These are phyloP conservation scores for Fragaria vesca DNA, from an alignment of 306 rosid genomes.

Conservation along the genomic window DNA sequence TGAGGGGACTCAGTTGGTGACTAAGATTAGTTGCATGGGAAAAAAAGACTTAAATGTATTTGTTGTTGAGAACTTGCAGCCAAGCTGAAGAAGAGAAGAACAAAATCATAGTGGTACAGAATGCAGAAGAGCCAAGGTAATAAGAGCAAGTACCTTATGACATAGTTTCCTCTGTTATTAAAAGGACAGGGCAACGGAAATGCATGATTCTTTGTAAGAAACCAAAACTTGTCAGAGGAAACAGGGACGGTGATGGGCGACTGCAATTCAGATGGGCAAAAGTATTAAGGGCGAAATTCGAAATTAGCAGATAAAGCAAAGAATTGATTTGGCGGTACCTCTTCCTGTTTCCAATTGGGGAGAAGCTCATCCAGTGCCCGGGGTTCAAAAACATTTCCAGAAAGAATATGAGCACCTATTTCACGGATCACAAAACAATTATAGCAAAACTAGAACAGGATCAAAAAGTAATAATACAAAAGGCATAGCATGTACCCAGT, in stretches of 20 bases:
- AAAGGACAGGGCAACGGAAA: slow-evolving; percentile 81
- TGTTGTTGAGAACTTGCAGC: too few relatives aligned
- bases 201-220: slow-evolving; percentile 76
- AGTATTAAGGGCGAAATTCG: neutral
- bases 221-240: slow-evolving; percentile 85
- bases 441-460: neutral
- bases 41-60: too few relatives aligned
- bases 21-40: neutral
- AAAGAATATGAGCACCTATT: slow-evolving; percentile 84
- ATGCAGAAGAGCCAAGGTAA: too few relatives aligned
- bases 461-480: neutral
- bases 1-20: neutral
- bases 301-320: neutral
- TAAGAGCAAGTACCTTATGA: slow-evolving; percentile 59
- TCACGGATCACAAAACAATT: neutral
- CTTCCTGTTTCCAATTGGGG: slow-evolving; percentile 78
- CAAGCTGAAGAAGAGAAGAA: too few relatives aligned
- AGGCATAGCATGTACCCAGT: slow-evolving; percentile 25
- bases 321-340: slow-evolving; percentile 32
- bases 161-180: slow-evolving; percentile 75
- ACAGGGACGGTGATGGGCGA: slow-evolving; percentile 81
- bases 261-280: slow-evolving; percentile 44
- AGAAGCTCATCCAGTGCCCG: slow-evolving; percentile 85
- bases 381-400: slow-evolving; percentile 93
- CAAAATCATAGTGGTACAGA: too few relatives aligned